phyloP scores from a whole-genome alignment of 306 rosid genomes.

The Vachellia collinsii region DNA sequence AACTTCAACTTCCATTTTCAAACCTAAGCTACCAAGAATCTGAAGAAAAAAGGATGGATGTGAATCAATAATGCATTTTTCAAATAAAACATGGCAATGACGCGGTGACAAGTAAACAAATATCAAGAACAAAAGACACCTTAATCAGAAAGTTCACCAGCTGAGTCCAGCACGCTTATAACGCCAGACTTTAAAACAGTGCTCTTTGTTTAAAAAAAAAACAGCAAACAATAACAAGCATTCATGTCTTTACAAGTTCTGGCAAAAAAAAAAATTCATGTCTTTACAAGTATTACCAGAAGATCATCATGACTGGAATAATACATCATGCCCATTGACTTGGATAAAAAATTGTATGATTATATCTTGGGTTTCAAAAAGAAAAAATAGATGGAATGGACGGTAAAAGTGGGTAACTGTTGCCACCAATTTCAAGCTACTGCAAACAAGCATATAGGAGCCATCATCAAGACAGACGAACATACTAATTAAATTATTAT shows the following conservation, averaged over 20 bases:
- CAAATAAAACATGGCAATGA: constrained; percentile 29
- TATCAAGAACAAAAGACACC: constrained; percentile 15
- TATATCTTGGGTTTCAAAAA: neutral
- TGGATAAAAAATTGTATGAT: neutral
- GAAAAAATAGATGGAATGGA: neutral
- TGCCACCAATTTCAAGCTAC: neutral
- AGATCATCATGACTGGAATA: neutral
- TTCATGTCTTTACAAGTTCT: neutral
- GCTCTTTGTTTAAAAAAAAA: neutral
- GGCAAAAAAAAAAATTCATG: neutral
- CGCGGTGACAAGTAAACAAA: neutral
- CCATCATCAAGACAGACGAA: neutral
- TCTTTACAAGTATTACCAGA: neutral
- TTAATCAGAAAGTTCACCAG: neutral
- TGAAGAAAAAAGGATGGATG: constrained; percentile 28
- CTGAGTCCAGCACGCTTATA: constrained; percentile 9
- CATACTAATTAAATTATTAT: neutral
- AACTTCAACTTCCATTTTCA: constrained; percentile 83
- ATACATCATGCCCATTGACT: neutral
- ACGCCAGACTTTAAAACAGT: neutral
- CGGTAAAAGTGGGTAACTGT: neutral
- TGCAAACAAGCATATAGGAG: neutral
- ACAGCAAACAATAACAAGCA: neutral
- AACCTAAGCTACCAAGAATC: constrained; percentile 61
- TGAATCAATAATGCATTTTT: constrained; percentile 23